Evolutionary conservation across 2,329 filamentous ascomycete species (phyloP).

Genomic region (Trichoderma pleuroti): DNA sequence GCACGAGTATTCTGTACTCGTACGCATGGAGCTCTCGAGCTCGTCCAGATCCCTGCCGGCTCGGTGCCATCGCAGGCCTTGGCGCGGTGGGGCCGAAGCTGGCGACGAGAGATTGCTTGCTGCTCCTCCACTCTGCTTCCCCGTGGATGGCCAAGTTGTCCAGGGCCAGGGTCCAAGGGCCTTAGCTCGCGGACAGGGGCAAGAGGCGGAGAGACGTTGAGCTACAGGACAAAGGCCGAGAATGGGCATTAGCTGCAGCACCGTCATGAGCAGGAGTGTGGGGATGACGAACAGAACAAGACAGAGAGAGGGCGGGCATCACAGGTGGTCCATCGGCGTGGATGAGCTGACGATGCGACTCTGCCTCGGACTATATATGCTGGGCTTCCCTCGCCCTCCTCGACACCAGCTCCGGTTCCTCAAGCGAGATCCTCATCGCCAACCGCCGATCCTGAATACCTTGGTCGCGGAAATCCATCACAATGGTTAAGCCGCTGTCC

Average conservation of each 20-base stretch:
- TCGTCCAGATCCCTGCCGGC: conserved; percentile 1
- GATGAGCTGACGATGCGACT: conserved; percentile 7
- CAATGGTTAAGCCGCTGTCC: conserved; percentile 35
- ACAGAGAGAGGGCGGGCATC: background rate
- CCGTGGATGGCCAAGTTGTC: background rate
- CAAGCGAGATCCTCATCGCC: conserved; percentile 14
- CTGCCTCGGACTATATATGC: conserved; percentile 11
- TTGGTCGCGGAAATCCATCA: conserved; percentile 18
- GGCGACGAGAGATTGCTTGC: conserved; percentile 16
- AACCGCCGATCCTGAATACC: conserved; percentile 11
- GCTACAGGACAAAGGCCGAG: conserved; percentile 7
- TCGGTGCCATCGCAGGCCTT: conserved; percentile 7
- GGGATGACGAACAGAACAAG: conserved; percentile 1
- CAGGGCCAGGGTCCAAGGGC: conserved; percentile 1
- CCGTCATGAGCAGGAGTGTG: conserved; percentile 1
- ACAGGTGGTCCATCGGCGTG: background rate
- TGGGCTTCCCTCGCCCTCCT: conserved; percentile 6
- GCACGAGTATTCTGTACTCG: background rate
- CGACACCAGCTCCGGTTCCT: background rate
- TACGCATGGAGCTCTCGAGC: background rate
- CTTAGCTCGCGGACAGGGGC: background rate
- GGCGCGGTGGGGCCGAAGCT: conserved; percentile 9
- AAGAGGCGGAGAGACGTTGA: conserved; percentile 10
- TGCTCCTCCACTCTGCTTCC: conserved; percentile 7
- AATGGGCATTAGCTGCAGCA: conserved; percentile 8